Percentiles rank a stretch among this genome's conserved stretches.
Evolutionary conservation across 1,284 basidiomycete genomes (phyloP).

Genomic region (Quambalaria eucalypti): DNA sequence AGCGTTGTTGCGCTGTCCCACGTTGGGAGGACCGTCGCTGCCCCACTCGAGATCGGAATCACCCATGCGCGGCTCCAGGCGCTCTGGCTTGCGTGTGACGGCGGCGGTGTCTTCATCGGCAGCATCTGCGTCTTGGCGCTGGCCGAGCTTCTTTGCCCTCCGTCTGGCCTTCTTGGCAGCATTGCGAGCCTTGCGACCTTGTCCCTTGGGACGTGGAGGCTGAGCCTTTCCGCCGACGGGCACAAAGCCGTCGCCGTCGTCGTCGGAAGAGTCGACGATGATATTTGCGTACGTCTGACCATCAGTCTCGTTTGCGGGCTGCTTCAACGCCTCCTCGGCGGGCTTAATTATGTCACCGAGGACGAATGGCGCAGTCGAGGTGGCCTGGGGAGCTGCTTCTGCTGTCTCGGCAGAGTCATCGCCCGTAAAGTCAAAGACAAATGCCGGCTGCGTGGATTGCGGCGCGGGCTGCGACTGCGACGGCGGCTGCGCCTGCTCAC

Average conservation of each 20-base stretch:
- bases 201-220: not conserved
- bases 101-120: not conserved
- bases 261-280: not conserved
- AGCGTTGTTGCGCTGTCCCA: not conserved
- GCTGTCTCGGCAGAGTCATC: slow-evolving; percentile 4
- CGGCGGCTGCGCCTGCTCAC: not conserved
- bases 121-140: not conserved
- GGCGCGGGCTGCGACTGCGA: not conserved
- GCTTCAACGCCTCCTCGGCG: not conserved
- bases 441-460: slow-evolving; percentile 3
- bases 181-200: slow-evolving; percentile 14
- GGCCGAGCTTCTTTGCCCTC: slow-evolving; percentile 1
- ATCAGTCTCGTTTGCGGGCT: not conserved
- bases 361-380: slow-evolving; percentile 9
- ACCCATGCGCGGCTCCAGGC: slow-evolving; percentile 18
- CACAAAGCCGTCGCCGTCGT: slow-evolving; percentile 3
- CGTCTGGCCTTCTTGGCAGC: slow-evolving; percentile 9
- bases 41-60: slow-evolving; percentile 43
- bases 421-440: slow-evolving; percentile 22
- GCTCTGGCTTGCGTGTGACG: not conserved
- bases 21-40: slow-evolving; percentile 30
- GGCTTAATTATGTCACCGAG: slow-evolving; percentile 13
- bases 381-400: not conserved
- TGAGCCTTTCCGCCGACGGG: not conserved
- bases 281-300: not conserved